phyloP scores from a whole-genome alignment of 495 filamentous ascomycete species.

The Elasticomyces elasticus region DNA sequence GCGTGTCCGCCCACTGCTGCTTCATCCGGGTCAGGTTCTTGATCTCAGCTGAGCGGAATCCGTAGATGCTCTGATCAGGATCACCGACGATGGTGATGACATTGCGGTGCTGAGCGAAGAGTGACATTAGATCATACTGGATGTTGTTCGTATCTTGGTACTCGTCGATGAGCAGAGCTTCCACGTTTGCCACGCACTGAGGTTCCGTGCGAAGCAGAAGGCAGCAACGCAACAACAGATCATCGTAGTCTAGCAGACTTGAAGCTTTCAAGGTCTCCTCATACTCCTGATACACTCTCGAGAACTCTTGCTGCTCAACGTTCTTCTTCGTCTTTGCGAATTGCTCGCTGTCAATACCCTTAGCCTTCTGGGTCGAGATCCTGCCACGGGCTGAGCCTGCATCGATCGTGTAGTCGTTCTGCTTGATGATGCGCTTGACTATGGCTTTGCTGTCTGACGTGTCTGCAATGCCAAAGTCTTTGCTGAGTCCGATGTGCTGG shows the following conservation, averaged over 20 bases:
- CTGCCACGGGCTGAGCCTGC: slow-evolving; percentile 55
- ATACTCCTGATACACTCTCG: slow-evolving; percentile 68
- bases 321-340: slow-evolving; percentile 39
- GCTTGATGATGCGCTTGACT: slow-evolving; percentile 72
- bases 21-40: slow-evolving; percentile 77
- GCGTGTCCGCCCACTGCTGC: slow-evolving; percentile 60
- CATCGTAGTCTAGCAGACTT: slow-evolving; percentile 91
- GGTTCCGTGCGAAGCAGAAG: slow-evolving; percentile 69
- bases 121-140: slow-evolving; percentile 90
- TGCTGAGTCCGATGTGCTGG: slow-evolving; percentile 66
- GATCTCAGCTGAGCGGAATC: slow-evolving; percentile 94
- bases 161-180: slow-evolving; percentile 91
- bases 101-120: slow-evolving; percentile 62
- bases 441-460: slow-evolving; percentile 67
- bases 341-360: slow-evolving; percentile 45
- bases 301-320: slow-evolving; percentile 62
- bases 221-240: slow-evolving; percentile 75
- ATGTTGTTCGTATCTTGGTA: slow-evolving; percentile 96
- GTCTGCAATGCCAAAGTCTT: slow-evolving; percentile 91
- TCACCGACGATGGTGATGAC: slow-evolving; percentile 92
- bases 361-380: slow-evolving; percentile 81
- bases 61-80: slow-evolving; percentile 97
- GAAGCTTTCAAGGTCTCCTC: slow-evolving; percentile 60
- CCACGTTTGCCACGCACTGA: slow-evolving; percentile 80
- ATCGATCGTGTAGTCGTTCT: slow-evolving; percentile 48